Base-by-base conservation (phyloP, 129 eudicot genomes). In the Gnaphalium uliginosum region DNA sequence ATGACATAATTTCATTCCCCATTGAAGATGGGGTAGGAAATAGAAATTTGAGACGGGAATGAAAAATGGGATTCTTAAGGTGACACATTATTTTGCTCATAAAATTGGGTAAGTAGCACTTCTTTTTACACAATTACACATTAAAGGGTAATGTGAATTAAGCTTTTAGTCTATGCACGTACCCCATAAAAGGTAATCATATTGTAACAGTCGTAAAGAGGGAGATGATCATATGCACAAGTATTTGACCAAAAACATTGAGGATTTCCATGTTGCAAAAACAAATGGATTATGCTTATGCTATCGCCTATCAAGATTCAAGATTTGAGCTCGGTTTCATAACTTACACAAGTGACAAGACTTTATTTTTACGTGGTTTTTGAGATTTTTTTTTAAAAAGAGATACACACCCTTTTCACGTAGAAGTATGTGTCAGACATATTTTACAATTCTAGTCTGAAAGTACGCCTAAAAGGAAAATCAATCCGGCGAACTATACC, bases 221-320 rank as follows among this genome's bases (percentile, higher is more conserved):
- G 18, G 53, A 46, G n/a, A 66, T 66, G 51, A 66, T 66, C 25
- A 48, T 69, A 48, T 46, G 25, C 61, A 69, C 51, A 53, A 30
- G 62, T 46, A 46, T 46, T 71, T 71, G 78, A 74, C 78, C 71
- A 61, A 62, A 43, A 41, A 74, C 69, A 61, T 60, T 74, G 78
- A 48, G 78, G 70, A 61, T 62, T 61, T 74, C 78, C 60, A 74
- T 61, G 70, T 25, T 61, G 17, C 43, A 8, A 60, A 74, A 74
- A 74, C 78, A 60, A 41, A 24, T 74, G 54, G 25, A 73, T 60
- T 5, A 19, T 71, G 66, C 27, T 54, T 53, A 33, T 33, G 39
- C 39, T 33, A 33, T 33, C 9, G 39, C 39, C 39, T 1, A 39
- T 29, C 69, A 73, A 73, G 77, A 72, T 25, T 73, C 68, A 15